Evolutionary conservation across 192 early-diverging fungal genomes (phyloP).

Genomic region (Thamnidium elegans): DNA sequence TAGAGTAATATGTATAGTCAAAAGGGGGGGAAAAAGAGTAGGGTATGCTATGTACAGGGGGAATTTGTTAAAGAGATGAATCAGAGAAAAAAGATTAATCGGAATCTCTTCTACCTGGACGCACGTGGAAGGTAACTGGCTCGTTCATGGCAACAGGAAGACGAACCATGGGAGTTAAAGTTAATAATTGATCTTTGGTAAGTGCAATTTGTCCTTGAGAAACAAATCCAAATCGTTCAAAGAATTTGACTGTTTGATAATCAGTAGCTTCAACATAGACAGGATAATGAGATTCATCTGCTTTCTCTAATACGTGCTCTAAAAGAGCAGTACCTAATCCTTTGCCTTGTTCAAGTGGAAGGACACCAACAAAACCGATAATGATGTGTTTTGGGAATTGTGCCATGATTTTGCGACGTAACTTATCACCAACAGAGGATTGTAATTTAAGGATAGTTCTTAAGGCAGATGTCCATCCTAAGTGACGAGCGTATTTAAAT

Average conservation of each 20-base stretch:
- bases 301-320: slow-evolving; percentile 24
- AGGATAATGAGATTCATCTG: slow-evolving; percentile 22
- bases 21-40: too few species aligned
- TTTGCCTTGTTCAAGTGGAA: slow-evolving; percentile 33
- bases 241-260: slow-evolving; percentile 21
- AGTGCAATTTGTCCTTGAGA: slow-evolving; percentile 6
- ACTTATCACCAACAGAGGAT: background rate
- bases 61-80: too few species aligned
- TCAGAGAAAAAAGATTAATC: too few species aligned
- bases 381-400: slow-evolving; percentile 13
- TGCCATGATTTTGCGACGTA: slow-evolving; percentile 3
- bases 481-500: slow-evolving; percentile 12
- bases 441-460: background rate
- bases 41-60: too few species aligned
- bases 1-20: too few species aligned
- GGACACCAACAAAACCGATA: slow-evolving; percentile 30
- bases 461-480: background rate
- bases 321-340: slow-evolving; percentile 31
- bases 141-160: background rate
- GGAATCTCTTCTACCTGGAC: slow-evolving; percentile 18
- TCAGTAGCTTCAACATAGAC: slow-evolving; percentile 28
- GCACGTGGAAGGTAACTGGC: slow-evolving; percentile 18
- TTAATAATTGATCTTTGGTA: slow-evolving; percentile 1
- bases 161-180: slow-evolving; percentile 30
- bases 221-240: slow-evolving; percentile 31